phyloP scores from a whole-genome alignment of 2,329 filamentous ascomycete species.

The Ascochyta rabiei region DNA sequence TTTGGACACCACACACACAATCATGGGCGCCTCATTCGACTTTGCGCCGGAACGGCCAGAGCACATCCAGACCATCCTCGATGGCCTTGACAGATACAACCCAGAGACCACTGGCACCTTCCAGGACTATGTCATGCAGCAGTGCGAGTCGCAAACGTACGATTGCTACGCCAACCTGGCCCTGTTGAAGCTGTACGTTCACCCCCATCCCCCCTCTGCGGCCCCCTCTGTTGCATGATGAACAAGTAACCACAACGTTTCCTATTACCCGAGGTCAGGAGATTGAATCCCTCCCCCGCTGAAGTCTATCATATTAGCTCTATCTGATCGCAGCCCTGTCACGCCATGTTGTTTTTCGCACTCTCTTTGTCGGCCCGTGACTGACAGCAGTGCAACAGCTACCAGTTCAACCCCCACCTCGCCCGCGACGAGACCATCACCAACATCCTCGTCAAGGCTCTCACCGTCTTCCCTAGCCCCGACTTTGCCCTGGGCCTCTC shows the following conservation, averaged over 20 bases:
- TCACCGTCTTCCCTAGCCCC: conserved; percentile 94
- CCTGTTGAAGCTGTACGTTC: conserved; percentile 90
- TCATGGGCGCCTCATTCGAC: conserved; percentile 69
- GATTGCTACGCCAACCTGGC: conserved; percentile 98
- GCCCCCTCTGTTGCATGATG: conserved; percentile 65
- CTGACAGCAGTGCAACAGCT: conserved; percentile 62
- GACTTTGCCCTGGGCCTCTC: conserved; percentile 95
- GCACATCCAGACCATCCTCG: conserved; percentile 91
- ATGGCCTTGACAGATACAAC: conserved; percentile 97
- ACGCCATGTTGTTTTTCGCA: conserved; percentile 2
- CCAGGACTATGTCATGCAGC: conserved; percentile 91
- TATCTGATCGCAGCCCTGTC: conserved; percentile 65
- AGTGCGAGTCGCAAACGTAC: conserved; percentile 93
- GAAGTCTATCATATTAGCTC: conserved; percentile 75
- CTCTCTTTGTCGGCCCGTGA: not conserved
- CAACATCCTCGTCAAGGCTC: conserved; percentile 97
- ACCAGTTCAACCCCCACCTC: conserved; percentile 99
- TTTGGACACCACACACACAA: conserved; percentile 22
- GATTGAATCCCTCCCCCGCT: conserved; percentile 64
- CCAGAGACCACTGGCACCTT: conserved; percentile 92
- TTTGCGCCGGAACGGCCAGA: conserved; percentile 90
- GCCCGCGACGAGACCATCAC: conserved; percentile 96
- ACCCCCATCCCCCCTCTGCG: conserved; percentile 11
- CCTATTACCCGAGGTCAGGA: conserved; percentile 90
- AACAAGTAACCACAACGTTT: conserved; percentile 81